phyloP scores from a whole-genome alignment of 2,329 filamentous ascomycete genomes.

The Ceratocystis diversiconidia region DNA sequence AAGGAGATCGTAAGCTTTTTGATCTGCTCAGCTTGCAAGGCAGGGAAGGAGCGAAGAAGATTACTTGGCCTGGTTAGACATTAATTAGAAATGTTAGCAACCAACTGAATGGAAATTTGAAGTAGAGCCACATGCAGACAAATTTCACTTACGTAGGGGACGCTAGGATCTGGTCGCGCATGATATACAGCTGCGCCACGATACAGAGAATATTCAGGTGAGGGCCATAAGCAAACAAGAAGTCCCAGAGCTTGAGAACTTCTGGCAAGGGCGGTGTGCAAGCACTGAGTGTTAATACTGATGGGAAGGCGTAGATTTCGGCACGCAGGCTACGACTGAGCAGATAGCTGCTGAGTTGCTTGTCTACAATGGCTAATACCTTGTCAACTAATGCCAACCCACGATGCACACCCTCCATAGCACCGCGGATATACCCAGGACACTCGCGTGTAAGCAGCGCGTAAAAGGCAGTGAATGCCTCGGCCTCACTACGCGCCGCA shows the following conservation, averaged over 20 bases:
- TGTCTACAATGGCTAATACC: conserved; percentile 80
- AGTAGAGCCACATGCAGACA: too few species aligned
- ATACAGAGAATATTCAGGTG: conserved; percentile 95
- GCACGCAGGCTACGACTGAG: conserved; percentile 77
- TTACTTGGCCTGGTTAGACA: conserved; percentile 61
- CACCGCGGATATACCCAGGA: conserved; percentile 84
- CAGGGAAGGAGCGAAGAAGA: conserved; percentile 73
- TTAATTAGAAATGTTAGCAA: too few species aligned
- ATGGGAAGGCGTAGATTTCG: conserved; percentile 92
- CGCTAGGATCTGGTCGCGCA: conserved; percentile 68
- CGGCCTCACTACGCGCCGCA: conserved; percentile 81
- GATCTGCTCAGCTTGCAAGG: conserved; percentile 68
- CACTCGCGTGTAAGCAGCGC: conserved; percentile 76
- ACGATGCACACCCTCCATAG: conserved; percentile 93
- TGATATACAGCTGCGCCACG: conserved; percentile 82
- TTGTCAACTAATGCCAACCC: conserved; percentile 84
- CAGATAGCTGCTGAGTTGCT: conserved; percentile 71
- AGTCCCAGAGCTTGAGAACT: conserved; percentile 89
- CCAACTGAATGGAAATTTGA: too few species aligned
- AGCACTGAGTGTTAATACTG: conserved; percentile 83
- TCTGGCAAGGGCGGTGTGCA: conserved; percentile 92
- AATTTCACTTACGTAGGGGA: conserved; percentile 55
- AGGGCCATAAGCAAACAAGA: conserved; percentile 86
- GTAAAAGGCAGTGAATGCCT: conserved; percentile 86
- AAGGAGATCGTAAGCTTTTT: conserved; percentile 75